A percentile compares a stretch with the other conserved stretches of the same genome.
phyloP scores from a whole-genome alignment of 306 rosid species.

The Castanospermum australe region DNA sequence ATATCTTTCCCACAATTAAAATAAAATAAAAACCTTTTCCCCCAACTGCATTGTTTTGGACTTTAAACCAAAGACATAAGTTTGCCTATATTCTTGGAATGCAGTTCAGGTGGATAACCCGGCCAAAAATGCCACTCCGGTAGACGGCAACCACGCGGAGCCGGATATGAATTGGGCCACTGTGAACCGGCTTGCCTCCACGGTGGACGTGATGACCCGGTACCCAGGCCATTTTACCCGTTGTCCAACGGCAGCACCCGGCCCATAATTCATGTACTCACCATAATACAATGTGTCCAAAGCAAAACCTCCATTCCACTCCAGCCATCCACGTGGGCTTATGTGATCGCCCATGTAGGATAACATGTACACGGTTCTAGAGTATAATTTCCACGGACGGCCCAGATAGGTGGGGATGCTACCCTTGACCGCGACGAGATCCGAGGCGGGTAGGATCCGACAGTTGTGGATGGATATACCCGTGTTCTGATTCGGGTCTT shows the following conservation, averaged over 20 bases:
- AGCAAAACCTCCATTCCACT: slow-evolving; percentile 68
- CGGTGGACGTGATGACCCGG: slow-evolving; percentile 65
- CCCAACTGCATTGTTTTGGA: not conserved
- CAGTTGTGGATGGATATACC: slow-evolving; percentile 89
- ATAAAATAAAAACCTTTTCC: not conserved
- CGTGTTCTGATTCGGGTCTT: slow-evolving; percentile 93
- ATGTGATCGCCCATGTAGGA: slow-evolving; percentile 70
- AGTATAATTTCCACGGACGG: slow-evolving; percentile 88
- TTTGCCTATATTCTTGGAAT: not conserved
- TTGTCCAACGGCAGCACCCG: slow-evolving; percentile 70
- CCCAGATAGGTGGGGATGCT: slow-evolving; percentile 67
- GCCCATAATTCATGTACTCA: slow-evolving; percentile 87
- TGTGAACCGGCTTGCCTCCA: slow-evolving; percentile 73
- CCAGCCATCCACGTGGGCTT: slow-evolving; percentile 78
- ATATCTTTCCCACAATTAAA: slow-evolving; percentile 9
- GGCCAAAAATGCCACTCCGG: slow-evolving; percentile 84
- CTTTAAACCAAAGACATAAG: not conserved
- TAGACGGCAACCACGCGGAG: slow-evolving; percentile 81
- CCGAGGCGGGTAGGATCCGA: slow-evolving; percentile 57
- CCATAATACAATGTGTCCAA: slow-evolving; percentile 78
- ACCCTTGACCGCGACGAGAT: slow-evolving; percentile 51
- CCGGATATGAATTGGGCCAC: slow-evolving; percentile 80
- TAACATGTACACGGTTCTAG: slow-evolving; percentile 68
- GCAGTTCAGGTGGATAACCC: slow-evolving; percentile 54
- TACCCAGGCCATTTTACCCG: slow-evolving; percentile 85